Evolutionary conservation across 1,284 basidiomycete genomes (phyloP).

Genomic region (Pholiota adiposa): DNA sequence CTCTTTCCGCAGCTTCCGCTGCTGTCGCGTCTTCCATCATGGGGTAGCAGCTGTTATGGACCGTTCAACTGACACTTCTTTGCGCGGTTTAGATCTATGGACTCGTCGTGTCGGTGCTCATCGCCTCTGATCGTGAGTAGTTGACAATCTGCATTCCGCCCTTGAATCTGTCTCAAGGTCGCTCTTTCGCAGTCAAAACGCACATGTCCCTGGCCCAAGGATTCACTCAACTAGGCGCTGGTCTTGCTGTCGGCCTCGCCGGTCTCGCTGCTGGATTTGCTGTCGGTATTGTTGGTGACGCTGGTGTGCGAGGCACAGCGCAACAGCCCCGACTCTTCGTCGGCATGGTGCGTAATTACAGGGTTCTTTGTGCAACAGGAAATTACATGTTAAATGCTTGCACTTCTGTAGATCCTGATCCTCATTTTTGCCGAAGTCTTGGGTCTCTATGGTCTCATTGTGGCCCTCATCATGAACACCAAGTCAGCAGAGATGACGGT

Average conservation of each 20-base stretch:
- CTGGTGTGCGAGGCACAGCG: conserved; percentile 89
- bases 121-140: conserved; percentile 75
- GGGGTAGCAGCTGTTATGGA: neutral
- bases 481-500: conserved; percentile 46
- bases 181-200: conserved; percentile 43
- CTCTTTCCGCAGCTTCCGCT: conserved; percentile 11
- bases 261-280: conserved; percentile 96
- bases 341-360: conserved; percentile 70
- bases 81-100: conserved; percentile 66
- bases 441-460: conserved; percentile 87
- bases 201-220: conserved; percentile 80
- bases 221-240: conserved; percentile 94
- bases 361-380: neutral
- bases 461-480: conserved; percentile 90
- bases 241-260: conserved; percentile 91
- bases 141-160: neutral
- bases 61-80: neutral
- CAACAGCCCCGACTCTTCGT: conserved; percentile 95
- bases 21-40: neutral
- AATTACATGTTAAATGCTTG: neutral
- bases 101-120: conserved; percentile 91
- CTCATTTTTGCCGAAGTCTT: conserved; percentile 96
- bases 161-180: conserved; percentile 3
- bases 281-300: conserved; percentile 96
- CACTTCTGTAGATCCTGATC: conserved; percentile 57